phyloP scores from a whole-genome alignment of 306 rosid species.

The Castanea crenata region DNA sequence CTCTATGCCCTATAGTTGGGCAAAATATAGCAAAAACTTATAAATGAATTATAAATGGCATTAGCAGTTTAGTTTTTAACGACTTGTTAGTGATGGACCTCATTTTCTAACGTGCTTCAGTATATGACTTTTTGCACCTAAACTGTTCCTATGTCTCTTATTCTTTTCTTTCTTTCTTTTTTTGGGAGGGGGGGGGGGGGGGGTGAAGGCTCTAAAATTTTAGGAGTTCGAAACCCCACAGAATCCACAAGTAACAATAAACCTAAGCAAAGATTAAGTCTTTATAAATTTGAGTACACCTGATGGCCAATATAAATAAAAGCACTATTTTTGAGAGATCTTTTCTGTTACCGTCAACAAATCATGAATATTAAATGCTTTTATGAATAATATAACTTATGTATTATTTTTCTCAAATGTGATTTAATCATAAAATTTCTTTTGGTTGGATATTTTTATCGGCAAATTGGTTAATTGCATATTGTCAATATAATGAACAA shows the following conservation, averaged over 20 bases:
- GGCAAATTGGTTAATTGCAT: background rate
- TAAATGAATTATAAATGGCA: background rate
- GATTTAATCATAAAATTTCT: background rate
- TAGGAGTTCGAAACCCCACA: no score
- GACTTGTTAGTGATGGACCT: background rate
- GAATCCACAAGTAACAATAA: no score
- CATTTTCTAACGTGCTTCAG: background rate
- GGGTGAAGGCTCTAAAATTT: no score
- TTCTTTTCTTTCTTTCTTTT: no score
- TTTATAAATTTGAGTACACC: no score
- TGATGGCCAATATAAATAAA: no score
- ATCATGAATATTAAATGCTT: background rate
- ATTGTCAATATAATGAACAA: slow-evolving; percentile 13
- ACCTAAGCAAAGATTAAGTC: no score
- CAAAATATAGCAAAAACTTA: background rate
- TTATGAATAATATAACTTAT: background rate
- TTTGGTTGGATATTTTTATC: background rate
- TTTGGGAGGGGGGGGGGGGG: no score
- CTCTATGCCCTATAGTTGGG: background rate
- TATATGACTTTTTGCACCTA: background rate
- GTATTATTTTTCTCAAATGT: background rate
- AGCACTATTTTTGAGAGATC: background rate
- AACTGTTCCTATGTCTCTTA: background rate
- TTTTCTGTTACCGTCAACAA: background rate
- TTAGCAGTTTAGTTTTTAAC: background rate